phyloP scores from a whole-genome alignment of 345 rosid species.

The Psidium guajava region DNA sequence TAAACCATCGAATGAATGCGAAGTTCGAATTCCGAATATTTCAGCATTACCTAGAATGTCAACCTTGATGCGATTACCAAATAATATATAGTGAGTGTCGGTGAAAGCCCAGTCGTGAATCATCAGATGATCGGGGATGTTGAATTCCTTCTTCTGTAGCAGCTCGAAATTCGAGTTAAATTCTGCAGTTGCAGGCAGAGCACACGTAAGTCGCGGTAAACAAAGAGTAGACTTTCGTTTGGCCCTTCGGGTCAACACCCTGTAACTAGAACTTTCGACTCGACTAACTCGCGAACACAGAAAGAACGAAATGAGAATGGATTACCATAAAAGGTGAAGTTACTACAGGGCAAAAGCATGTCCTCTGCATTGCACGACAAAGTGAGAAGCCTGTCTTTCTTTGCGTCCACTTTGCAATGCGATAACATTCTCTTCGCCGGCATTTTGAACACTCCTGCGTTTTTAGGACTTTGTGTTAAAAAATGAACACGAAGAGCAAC shows the following conservation, averaged over 20 bases:
- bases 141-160: conserved; percentile 42
- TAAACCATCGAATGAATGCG: not conserved
- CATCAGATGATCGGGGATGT: conserved; percentile 72
- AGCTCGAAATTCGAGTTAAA: conserved; percentile 50
- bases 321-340: conserved; percentile 74
- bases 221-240: not conserved
- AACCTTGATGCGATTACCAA: conserved; percentile 71
- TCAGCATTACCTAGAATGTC: conserved; percentile 33
- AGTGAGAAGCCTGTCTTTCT: conserved; percentile 53
- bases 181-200: conserved; percentile 21
- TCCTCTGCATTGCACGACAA: conserved; percentile 87
- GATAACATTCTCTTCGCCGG: conserved; percentile 77
- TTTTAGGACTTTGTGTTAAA: not conserved
- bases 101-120: conserved; percentile 97
- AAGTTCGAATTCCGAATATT: not conserved
- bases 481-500: not conserved
- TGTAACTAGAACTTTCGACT: not conserved
- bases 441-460: conserved; percentile 74
- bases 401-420: conserved; percentile 66
- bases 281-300: not conserved
- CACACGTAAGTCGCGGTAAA: not conserved
- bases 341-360: conserved; percentile 75
- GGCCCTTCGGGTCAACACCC: not conserved
- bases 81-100: conserved; percentile 60
- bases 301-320: not conserved